Evolutionary conservation across 257 asterid genomes (phyloP).

Genomic region (Solanum okadae): DNA sequence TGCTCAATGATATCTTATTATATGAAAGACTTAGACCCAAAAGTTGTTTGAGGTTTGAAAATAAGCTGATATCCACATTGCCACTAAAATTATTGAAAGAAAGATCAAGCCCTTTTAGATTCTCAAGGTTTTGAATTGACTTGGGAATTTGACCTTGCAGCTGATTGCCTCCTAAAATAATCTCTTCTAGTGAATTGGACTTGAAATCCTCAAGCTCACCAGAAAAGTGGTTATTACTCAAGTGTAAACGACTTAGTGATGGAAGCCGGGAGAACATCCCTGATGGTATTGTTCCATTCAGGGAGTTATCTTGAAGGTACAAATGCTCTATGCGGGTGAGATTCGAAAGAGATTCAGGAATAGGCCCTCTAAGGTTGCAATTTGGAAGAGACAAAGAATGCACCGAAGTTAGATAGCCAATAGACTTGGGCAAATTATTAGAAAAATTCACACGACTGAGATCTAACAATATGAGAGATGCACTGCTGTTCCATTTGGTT

Average conservation of each 20-base stretch:
- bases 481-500: neutral
- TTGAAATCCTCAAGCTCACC: neutral
- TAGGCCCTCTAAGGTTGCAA: neutral
- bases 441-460: neutral
- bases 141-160: neutral
- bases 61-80: neutral
- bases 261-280: neutral
- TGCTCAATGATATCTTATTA: neutral
- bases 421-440: neutral
- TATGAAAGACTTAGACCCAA: neutral
- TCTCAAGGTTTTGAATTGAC: neutral
- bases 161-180: neutral
- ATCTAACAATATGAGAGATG: neutral
- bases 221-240: neutral
- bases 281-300: neutral
- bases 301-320: neutral
- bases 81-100: neutral
- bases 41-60: neutral
- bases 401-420: neutral
- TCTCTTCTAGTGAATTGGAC: neutral
- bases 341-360: neutral
- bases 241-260: neutral
- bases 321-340: neutral
- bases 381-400: neutral
- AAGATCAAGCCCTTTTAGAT: neutral